Evolutionary conservation across 2,329 filamentous ascomycete species (phyloP), one percentile per base, ranked within the genome.

Genomic region (Tolypocladium guangdongense): DNA sequence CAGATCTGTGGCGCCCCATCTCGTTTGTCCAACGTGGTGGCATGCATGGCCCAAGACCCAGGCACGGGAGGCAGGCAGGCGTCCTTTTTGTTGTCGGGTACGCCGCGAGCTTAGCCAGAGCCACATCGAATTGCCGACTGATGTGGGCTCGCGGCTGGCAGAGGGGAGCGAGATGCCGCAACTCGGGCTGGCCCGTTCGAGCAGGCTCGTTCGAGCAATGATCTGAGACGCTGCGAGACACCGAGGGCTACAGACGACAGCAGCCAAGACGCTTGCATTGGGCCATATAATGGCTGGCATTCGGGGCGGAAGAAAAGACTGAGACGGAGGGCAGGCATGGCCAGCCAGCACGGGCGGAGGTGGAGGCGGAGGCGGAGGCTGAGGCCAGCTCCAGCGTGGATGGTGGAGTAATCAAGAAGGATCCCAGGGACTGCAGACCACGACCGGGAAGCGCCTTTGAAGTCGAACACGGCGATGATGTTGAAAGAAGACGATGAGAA

Each of bases 1-100:
- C 64, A 70, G 68, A 70, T 71, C 67, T 70, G 69, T 71, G 65
- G 61, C 57, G 70, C 69, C 59, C 66, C 67, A 70, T 70, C 67
- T 70, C 63, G 66, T 66, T 62, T 63, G 62, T 63, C 59, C 55
- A 59, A 66, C 64, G 60, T 56, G 47, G 54, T 53, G 45, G 51
- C 47, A 43, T 53, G 52, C 56, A 54, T 47, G 52, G 33, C 48
- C 32, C 48, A 39, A 43, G 43, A 16, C 32, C 32, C 47, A 24
- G 47, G 47, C 47, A 49, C 47, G 47, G 47, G 32, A 30, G 24
- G 43, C 43, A 18, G 43, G 27, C 43, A 52, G 33, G 50, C 27
- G 37, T n/a, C 33, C 39, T 27, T 37, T 8, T 6, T 12, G 24
- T 16, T 47, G 33, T 22, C n/a, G 10, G 45, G 45, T n/a, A 36